These are phyloP conservation scores for Kregervanrija pseudodelftensis DNA, from an alignment of 805 yeast species.

Conservation along the genomic window DNA sequence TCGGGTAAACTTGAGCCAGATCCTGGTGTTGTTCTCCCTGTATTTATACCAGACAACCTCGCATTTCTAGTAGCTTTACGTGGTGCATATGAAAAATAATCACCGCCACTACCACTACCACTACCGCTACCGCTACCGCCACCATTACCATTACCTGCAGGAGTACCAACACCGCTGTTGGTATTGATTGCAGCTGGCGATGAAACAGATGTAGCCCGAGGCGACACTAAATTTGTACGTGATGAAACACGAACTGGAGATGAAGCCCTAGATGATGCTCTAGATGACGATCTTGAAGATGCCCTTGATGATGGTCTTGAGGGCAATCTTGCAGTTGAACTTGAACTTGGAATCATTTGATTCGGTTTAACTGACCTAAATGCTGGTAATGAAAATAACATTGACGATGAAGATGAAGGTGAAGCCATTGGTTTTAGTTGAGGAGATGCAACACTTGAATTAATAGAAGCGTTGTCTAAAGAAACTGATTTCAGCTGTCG, in stretches of 20 bases:
- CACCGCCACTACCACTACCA: slow-evolving; percentile 2
- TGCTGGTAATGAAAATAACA: background rate
- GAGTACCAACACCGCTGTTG: slow-evolving; percentile 1
- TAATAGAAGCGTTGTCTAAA: too few relatives aligned
- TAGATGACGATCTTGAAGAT: slow-evolving; percentile 10
- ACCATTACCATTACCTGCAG: slow-evolving; percentile 1
- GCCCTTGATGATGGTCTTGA: slow-evolving; percentile 7
- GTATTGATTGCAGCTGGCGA: slow-evolving; percentile 4
- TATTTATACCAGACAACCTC: slow-evolving; percentile 7
- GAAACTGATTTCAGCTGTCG: too few relatives aligned
- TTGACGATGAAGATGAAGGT: background rate
- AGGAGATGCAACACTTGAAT: background rate
- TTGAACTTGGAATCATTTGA: slow-evolving; percentile 2
- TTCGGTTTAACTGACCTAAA: background rate
- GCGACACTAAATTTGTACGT: background rate
- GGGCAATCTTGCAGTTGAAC: slow-evolving; percentile 2
- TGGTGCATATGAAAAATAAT: slow-evolving; percentile 12
- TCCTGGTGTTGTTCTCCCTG: slow-evolving; percentile 6
- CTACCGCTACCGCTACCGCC: background rate
- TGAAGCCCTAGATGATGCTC: slow-evolving; percentile 1
- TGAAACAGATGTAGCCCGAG: background rate
- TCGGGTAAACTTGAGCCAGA: background rate
- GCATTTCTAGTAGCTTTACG: slow-evolving; percentile 9
- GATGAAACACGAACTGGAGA: background rate
- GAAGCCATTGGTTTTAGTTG: background rate